Percentiles rank a stretch among this genome's conserved stretches.
phyloP scores from a whole-genome alignment of 495 filamentous ascomycete species.

The Penicillium ochrochloron region DNA sequence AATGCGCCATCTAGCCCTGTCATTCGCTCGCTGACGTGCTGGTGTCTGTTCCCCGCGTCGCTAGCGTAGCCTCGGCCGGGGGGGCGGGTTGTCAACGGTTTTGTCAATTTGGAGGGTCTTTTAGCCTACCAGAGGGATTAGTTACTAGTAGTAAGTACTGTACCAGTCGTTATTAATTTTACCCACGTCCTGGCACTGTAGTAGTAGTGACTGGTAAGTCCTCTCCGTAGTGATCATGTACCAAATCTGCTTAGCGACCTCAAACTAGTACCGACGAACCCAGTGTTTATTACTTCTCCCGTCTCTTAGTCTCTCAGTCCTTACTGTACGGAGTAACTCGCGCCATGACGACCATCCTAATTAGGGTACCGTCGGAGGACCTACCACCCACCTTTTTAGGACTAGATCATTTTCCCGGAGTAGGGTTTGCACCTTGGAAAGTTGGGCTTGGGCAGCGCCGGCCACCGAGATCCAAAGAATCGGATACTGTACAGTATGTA shows the following conservation, averaged over 20 bases:
- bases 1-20: background rate
- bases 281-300: too few species aligned
- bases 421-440: background rate
- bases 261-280: too few species aligned
- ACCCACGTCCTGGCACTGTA: too few species aligned
- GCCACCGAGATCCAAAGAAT: background rate
- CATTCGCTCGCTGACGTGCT: slow-evolving; percentile 9
- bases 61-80: slow-evolving; percentile 19
- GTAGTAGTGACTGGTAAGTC: too few species aligned
- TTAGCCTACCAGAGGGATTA: background rate
- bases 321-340: slow-evolving; percentile 1
- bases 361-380: background rate
- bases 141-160: background rate
- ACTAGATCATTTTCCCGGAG: background rate
- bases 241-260: too few species aligned
- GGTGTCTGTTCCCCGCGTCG: slow-evolving; percentile 16
- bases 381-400: background rate
- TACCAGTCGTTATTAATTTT: background rate
- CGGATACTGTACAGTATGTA: too few species aligned
- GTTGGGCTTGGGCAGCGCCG: background rate
- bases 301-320: background rate
- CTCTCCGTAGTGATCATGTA: too few species aligned
- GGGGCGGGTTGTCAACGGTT: slow-evolving; percentile 15
- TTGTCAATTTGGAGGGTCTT: background rate
- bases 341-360: background rate